Percentiles rank a stretch among this genome's conserved stretches.
Evolutionary conservation across 306 rosid genomes (phyloP).

Genomic region (Leucaena leucocephala): DNA sequence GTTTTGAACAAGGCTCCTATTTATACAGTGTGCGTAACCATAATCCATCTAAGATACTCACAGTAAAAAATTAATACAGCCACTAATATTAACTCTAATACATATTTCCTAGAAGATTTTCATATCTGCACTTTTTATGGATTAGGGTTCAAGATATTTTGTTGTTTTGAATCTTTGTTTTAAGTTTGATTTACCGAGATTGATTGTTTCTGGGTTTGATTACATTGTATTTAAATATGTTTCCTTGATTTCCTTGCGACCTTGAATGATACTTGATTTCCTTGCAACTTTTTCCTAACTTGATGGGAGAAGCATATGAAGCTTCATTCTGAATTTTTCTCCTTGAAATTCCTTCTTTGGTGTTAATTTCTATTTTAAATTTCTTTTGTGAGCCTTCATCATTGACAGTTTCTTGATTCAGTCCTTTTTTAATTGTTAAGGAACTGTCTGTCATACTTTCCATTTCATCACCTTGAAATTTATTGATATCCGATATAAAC

Average conservation of each 20-base stretch:
- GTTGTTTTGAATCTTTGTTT: too few species aligned
- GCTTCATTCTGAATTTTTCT: neutral
- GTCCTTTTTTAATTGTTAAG: neutral
- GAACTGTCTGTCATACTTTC: neutral
- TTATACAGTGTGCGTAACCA: too few species aligned
- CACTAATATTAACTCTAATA: too few species aligned
- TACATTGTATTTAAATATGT: neutral
- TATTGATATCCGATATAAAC: neutral
- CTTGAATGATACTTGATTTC: neutral
- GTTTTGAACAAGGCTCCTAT: too few species aligned
- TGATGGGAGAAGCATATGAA: neutral
- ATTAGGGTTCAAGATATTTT: too few species aligned
- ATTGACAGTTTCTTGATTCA: neutral
- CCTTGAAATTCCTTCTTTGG: neutral
- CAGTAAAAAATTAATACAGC: too few species aligned
- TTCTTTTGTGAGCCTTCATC: too few species aligned
- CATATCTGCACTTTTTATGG: too few species aligned
- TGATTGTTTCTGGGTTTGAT: too few species aligned
- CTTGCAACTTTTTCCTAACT: neutral
- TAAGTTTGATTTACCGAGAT: too few species aligned
- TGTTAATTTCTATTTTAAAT: neutral
- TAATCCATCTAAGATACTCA: too few species aligned
- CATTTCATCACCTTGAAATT: conserved; percentile 1
- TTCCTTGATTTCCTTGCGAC: neutral
- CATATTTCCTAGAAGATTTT: too few species aligned